Conservation (phyloP, 164 flowering plant genomes). For the Euptelea pleiosperma region DNA sequence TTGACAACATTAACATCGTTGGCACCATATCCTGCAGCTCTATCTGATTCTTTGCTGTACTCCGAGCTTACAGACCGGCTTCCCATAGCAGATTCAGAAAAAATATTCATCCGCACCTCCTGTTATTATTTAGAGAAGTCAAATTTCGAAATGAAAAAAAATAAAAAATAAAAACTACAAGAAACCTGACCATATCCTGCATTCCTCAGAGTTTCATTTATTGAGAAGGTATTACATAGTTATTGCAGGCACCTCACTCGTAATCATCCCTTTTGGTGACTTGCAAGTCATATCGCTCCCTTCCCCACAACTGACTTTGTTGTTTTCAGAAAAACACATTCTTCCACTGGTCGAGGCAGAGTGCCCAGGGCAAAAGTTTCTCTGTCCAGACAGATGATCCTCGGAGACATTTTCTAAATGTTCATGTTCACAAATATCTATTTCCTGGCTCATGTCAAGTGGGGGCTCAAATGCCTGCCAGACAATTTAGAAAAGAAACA, state of each 20-base stretch:
- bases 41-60: conserved; percentile 11
- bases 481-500: conserved; percentile 1
- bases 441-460: conserved; percentile 79
- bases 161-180: conserved; percentile 16
- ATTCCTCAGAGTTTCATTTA: not conserved
- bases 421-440: conserved; percentile 42
- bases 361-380: conserved; percentile 24
- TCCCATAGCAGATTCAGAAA: conserved; percentile 19
- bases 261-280: conserved; percentile 11
- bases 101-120: conserved; percentile 30
- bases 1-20: conserved; percentile 16
- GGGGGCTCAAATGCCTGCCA: conserved; percentile 95
- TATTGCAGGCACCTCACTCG: conserved; percentile 33
- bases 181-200: not conserved
- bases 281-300: conserved; percentile 17
- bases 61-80: conserved; percentile 22
- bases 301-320: conserved; percentile 25
- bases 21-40: conserved; percentile 22
- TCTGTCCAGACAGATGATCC: conserved; percentile 26
- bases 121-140: conserved; percentile 50
- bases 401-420: conserved; percentile 22
- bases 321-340: conserved; percentile 19
- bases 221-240: conserved; percentile 1
- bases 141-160: conserved; percentile 40
- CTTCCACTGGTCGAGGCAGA: conserved; percentile 38